phyloP scores from a whole-genome alignment of 176 grass and related monocot genomes.

The Oryza glaberrima region DNA sequence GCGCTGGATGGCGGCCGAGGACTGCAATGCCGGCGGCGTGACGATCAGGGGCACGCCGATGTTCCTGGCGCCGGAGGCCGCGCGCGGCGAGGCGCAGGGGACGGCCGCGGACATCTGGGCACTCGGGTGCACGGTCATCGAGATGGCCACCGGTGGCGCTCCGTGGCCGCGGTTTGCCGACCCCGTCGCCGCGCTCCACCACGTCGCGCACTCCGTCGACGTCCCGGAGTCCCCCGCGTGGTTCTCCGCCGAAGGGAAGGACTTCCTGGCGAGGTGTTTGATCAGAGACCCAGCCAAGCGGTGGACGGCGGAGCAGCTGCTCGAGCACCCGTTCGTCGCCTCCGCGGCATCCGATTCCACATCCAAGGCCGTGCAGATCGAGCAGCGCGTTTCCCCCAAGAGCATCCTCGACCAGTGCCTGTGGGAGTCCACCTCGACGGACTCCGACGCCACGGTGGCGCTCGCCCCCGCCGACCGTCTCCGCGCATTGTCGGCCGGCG shows the following conservation, averaged over 20 bases:
- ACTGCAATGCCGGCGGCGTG: not conserved
- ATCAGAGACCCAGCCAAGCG: conserved; percentile 19
- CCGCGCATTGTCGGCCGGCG: not conserved
- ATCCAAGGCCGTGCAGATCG: not conserved
- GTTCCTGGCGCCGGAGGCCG: conserved; percentile 56
- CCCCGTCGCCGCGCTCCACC: conserved; percentile 44
- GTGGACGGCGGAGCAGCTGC: conserved; percentile 54
- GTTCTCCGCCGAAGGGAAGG: conserved; percentile 40
- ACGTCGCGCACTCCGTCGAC: conserved; percentile 41
- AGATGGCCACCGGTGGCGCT: conserved; percentile 46
- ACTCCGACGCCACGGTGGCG: not conserved
- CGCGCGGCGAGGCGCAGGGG: conserved; percentile 44
- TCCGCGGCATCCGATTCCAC: not conserved
- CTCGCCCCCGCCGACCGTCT: conserved; percentile 27
- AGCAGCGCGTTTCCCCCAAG: conserved; percentile 41
- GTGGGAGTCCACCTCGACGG: conserved; percentile 28
- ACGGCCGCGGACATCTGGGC: conserved; percentile 47
- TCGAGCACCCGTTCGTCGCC: conserved; percentile 43
- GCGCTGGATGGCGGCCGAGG: not conserved
- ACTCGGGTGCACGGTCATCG: conserved; percentile 46
- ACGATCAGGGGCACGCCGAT: conserved; percentile 36
- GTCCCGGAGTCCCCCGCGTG: conserved; percentile 35
- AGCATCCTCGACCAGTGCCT: conserved; percentile 38
- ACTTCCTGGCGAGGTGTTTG: conserved; percentile 54
- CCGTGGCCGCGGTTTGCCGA: conserved; percentile 38